Percentiles rank a stretch among this genome's conserved stretches.
Evolutionary conservation across 2,329 filamentous ascomycete genomes (phyloP).

Genomic region (Penicillium sp.): DNA sequence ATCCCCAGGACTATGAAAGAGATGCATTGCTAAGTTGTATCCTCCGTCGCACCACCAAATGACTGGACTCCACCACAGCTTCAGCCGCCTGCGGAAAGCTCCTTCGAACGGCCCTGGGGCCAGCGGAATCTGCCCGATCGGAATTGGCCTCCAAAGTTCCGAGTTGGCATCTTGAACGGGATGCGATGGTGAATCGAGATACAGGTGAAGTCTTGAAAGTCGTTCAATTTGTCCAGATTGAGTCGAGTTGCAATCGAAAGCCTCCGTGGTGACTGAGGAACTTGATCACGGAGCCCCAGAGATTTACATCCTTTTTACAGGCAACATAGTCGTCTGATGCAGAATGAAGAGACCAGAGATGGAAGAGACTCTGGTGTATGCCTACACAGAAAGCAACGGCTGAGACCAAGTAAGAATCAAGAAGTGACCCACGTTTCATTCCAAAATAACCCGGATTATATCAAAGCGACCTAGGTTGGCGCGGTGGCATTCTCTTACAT

Average conservation of each 20-base stretch:
- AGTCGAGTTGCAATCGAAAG: not conserved
- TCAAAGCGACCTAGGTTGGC: too few species aligned
- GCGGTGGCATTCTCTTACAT: not conserved
- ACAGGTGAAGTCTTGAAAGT: not conserved
- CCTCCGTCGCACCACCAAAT: not conserved
- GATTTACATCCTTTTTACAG: too few species aligned
- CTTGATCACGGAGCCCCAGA: too few species aligned
- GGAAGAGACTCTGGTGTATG: too few species aligned
- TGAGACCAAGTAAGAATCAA: too few species aligned
- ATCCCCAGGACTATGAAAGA: too few species aligned
- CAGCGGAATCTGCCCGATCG: not conserved
- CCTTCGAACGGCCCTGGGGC: not conserved
- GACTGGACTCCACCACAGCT: not conserved
- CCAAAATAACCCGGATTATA: not conserved
- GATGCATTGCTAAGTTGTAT: not conserved
- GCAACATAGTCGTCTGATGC: not conserved
- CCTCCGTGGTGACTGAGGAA: not conserved
- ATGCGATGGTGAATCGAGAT: not conserved
- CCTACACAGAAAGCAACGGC: too few species aligned
- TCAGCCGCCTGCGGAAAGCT: not conserved
- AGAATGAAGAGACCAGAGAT: not conserved
- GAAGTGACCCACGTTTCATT: too few species aligned
- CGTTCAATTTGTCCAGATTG: not conserved
- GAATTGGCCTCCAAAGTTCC: not conserved
- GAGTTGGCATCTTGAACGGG: not conserved